Evolutionary conservation across 805 yeast genomes (phyloP).

Genomic region (Saturnispora ahearnii): DNA sequence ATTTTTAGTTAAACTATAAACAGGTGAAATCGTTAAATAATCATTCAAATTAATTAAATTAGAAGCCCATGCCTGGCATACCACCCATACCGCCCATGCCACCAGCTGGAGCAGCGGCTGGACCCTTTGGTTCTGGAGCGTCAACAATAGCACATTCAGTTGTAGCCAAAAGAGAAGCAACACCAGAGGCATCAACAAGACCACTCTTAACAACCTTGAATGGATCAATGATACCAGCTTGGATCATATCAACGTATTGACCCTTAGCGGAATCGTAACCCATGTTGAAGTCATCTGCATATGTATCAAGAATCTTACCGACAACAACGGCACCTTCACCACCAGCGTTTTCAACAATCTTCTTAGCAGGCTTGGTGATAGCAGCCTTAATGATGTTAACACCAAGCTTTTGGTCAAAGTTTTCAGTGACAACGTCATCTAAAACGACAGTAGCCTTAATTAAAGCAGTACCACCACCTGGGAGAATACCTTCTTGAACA

Average conservation of each 20-base stretch:
- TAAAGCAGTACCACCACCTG: slow-evolving; percentile 99
- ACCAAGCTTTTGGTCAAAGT: slow-evolving; percentile 96
- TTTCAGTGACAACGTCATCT: slow-evolving; percentile 60
- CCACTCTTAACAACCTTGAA: slow-evolving; percentile 97
- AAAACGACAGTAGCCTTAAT: slow-evolving; percentile 80
- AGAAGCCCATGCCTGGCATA: slow-evolving; percentile 34
- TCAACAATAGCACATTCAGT: slow-evolving; percentile 98
- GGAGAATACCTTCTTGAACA: slow-evolving; percentile 95
- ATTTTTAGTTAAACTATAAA: slow-evolving; percentile 4
- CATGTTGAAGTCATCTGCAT: slow-evolving; percentile 64
- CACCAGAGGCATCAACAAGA: slow-evolving; percentile 93
- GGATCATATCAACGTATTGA: slow-evolving; percentile 90
- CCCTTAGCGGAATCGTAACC: slow-evolving; percentile 94
- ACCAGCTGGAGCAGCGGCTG: slow-evolving; percentile 37
- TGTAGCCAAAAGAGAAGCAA: slow-evolving; percentile 92
- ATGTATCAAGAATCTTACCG: slow-evolving; percentile 65
- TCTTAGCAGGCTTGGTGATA: slow-evolving; percentile 89
- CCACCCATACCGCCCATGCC: slow-evolving; percentile 53
- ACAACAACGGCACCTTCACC: slow-evolving; percentile 96
- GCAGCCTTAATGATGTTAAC: slow-evolving; percentile 89
- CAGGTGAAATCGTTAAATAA: slow-evolving; percentile 1
- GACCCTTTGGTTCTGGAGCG: slow-evolving; percentile 72
- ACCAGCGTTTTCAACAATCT: slow-evolving; percentile 94
- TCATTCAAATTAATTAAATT: neutral
- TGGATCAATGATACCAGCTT: slow-evolving; percentile 96